Evolutionary conservation across 2,329 filamentous ascomycete species (phyloP).

Genomic region (Dactylellina leptospora): DNA sequence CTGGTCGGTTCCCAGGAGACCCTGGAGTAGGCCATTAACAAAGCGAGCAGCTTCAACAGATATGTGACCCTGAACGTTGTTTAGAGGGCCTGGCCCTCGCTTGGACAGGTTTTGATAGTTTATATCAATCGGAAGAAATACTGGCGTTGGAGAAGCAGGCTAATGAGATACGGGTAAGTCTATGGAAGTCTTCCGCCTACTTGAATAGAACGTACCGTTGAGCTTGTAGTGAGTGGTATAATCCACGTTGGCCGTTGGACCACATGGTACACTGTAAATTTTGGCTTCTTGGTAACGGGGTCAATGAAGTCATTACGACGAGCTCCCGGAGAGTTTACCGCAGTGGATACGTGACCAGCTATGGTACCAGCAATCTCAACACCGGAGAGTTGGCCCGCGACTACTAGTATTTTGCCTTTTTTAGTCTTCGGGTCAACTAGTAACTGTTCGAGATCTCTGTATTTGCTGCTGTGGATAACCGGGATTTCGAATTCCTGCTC

Average conservation of each 20-base stretch:
- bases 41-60: conserved; percentile 67
- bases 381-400: conserved; percentile 84
- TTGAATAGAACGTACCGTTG: conserved; percentile 61
- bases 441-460: conserved; percentile 67
- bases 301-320: conserved; percentile 55
- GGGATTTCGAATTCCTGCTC: conserved; percentile 61
- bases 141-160: conserved; percentile 65
- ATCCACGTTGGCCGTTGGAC: conserved; percentile 76
- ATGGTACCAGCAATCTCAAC: conserved; percentile 78
- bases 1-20: conserved; percentile 67
- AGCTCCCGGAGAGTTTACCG: conserved; percentile 65
- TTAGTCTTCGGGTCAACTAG: conserved; percentile 60
- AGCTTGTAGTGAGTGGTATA: conserved; percentile 69
- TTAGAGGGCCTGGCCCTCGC: conserved; percentile 68
- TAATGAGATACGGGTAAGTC: conserved; percentile 60
- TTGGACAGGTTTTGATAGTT: conserved; percentile 74
- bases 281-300: conserved; percentile 62
- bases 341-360: conserved; percentile 75
- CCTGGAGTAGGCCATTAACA: conserved; percentile 66
- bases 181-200: not conserved
- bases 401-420: conserved; percentile 73
- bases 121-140: conserved; percentile 78
- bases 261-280: conserved; percentile 73
- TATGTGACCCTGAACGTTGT: conserved; percentile 73
- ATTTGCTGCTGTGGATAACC: conserved; percentile 74